A percentile compares a stretch with the other conserved stretches of the same genome.
Conservation (phyloP, 352 stramenopile species). For the Pythium aristosporum region DNA sequence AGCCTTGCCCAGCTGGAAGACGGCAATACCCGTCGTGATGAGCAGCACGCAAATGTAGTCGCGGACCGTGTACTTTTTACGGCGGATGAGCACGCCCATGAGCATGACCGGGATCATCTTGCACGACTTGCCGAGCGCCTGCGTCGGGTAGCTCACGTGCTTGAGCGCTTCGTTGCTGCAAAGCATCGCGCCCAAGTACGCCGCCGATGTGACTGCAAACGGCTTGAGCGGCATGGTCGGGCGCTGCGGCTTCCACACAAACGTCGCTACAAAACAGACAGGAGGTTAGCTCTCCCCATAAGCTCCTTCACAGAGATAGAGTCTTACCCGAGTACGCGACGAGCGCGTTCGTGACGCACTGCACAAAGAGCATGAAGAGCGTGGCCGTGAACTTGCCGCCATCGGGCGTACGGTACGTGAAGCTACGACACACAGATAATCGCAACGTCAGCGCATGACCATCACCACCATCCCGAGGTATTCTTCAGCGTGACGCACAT, state of each 20-base stretch:
- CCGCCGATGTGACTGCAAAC: slow-evolving; percentile 87
- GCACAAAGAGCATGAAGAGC: slow-evolving; percentile 92
- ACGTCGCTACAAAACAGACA: slow-evolving; percentile 43
- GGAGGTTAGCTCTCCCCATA: background rate
- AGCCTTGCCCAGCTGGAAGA: slow-evolving; percentile 88
- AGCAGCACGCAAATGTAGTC: slow-evolving; percentile 91
- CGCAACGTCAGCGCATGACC: background rate
- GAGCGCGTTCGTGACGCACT: slow-evolving; percentile 88
- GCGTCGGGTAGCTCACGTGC: slow-evolving; percentile 96
- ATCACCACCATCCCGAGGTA: background rate
- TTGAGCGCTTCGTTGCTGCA: slow-evolving; percentile 92
- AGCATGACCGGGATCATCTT: slow-evolving; percentile 99
- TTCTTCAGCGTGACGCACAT: slow-evolving; percentile 55
- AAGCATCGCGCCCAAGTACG: slow-evolving; percentile 91
- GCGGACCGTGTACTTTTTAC: slow-evolving; percentile 87
- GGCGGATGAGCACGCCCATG: slow-evolving; percentile 91
- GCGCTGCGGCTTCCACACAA: slow-evolving; percentile 78
- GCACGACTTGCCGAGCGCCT: slow-evolving; percentile 97
- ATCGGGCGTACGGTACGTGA: slow-evolving; percentile 80
- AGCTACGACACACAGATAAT: slow-evolving; percentile 37
- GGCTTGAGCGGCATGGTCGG: slow-evolving; percentile 67
- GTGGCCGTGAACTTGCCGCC: slow-evolving; percentile 90
- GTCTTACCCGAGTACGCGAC: slow-evolving; percentile 71
- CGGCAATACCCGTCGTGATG: slow-evolving; percentile 88
- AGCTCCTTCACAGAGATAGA: background rate